Base-by-base conservation (phyloP, 306 rosid species). In the Acacia acuminata region DNA sequence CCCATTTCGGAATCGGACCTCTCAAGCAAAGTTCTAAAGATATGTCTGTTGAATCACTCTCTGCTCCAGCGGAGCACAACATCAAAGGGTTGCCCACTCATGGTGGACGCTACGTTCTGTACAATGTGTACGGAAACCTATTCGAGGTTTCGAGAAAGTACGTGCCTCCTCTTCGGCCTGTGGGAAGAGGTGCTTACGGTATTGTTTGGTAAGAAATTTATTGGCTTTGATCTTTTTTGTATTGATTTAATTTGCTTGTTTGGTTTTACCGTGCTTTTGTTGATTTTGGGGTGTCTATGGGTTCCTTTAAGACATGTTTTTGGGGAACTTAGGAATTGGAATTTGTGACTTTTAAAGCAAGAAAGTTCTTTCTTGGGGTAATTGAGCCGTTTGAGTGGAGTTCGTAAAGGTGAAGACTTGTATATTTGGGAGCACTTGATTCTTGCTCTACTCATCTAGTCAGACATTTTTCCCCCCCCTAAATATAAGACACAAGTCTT, bases 111-210 rank as follows among this genome's bases (percentile, higher is more conserved):
- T 95, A 91, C 61, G 76, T 90, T 76, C 98, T 87, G 84, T 95
- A 95, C 88, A 95, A 95, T 77, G 85, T 95, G 80, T 92, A 90
- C 77, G 98, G 98, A 4, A 95, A 93, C 78, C 87, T 92, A 73
- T 95, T 95, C 67, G 96, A 95, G 84, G 98, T 93, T 63, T 89
- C 98, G 0, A 88, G 81, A 50, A 95, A 95, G 94, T 95, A 95
- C 78, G 88, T 90, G 34, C 98, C 98, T 53, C 98, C 98, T 7
- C 87, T 95, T 22, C 90, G 95, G 53, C 98, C 98, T 3, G 91
- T 95, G 71, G 98, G 98, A 17, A 93, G 97, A 88, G 98, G 98
- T 20, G 98, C 98, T 83, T 85, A 82, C 79, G 98, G 98, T 70
- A 90, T 95, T 82, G 98, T 95, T 77, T 95, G 98, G 98, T 95